These are phyloP conservation scores for Eucalyptus rudis DNA, from an alignment of 345 rosid genomes.

Conservation along the genomic window DNA sequence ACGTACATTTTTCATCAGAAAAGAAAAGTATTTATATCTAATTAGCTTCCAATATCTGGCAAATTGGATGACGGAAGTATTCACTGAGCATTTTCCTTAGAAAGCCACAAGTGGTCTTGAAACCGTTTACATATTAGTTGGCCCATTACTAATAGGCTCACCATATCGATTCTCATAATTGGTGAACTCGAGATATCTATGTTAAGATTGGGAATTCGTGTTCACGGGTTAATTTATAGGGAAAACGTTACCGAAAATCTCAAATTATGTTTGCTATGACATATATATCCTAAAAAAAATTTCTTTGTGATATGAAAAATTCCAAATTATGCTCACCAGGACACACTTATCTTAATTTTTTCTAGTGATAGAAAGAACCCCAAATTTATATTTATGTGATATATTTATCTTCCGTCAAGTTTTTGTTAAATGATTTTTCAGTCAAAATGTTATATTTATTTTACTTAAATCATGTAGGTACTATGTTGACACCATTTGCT, in stretches of 20 bases:
- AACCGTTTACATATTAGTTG: not conserved
- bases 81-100: not conserved
- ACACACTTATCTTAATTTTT: not conserved
- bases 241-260: too few species aligned
- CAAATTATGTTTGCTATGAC: not conserved
- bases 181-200: not conserved
- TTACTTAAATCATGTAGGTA: not conserved
- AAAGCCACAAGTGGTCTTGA: not conserved
- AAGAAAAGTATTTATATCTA: not conserved
- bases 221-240: not conserved
- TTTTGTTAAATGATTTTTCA: too few species aligned
- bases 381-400: not conserved
- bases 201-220: not conserved
- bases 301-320: too few species aligned
- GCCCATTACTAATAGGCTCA: not conserved
- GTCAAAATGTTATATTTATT: too few species aligned
- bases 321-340: not conserved
- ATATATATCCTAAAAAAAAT: too few species aligned
- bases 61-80: not conserved
- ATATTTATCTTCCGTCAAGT: too few species aligned
- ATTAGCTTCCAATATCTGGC: not conserved
- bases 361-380: not conserved
- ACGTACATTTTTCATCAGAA: not conserved
- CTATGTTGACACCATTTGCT: not conserved
- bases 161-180: too few species aligned